Evolutionary conservation across 1,139 yeast genomes (phyloP), one percentile per base, ranked within the genome.

Genomic region (Kodamaea alishanica): DNA sequence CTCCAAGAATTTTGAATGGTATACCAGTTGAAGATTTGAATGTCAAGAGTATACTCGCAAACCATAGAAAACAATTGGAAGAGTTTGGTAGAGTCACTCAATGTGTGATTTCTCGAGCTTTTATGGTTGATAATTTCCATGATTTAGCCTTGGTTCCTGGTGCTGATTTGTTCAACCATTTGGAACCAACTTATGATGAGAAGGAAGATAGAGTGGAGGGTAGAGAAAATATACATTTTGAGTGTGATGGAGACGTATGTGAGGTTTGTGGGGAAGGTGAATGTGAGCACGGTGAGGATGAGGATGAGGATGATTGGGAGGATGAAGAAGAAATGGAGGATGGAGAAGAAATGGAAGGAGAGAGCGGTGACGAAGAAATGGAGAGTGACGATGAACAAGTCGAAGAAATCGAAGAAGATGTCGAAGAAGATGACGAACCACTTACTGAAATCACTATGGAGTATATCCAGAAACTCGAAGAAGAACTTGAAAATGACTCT

Each of bases 141-240:
- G 85, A 81, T 24, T 71, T 84, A 30, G 86, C 85, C 0, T 64
- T 90, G 43, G 96, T 89, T 25, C 96, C 97, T 0, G 90, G 90
- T 10, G 97, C 96, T 0, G 96, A 90, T 58, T 65, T 90, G 35
- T 89, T 89, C 63, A 89, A 89, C 50, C 96, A 88, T 55, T 65
- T 76, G 29, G 73, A 74, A 7, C 71, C 67, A 2, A 35, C 41
- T 46, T 7, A 50, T 2, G 39, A 39, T 15, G 51, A 24, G 31
- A 31, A 35, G 7, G 59, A 49, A 7, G 48, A 39, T 6, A 43
- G 46, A 15, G 43, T 52, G 5, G 49, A 47, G 6, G 67, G 63
- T 1, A 67, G 74, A 32, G 85, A 81, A 39, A 72, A 79, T 51
- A 89, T 84, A 6, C 87, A 84, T 58, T 89, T 89, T 56, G 85